These are phyloP conservation scores for Lagenidium giganteum DNA, from an alignment of 352 stramenopile genomes.

Conservation along the genomic window DNA sequence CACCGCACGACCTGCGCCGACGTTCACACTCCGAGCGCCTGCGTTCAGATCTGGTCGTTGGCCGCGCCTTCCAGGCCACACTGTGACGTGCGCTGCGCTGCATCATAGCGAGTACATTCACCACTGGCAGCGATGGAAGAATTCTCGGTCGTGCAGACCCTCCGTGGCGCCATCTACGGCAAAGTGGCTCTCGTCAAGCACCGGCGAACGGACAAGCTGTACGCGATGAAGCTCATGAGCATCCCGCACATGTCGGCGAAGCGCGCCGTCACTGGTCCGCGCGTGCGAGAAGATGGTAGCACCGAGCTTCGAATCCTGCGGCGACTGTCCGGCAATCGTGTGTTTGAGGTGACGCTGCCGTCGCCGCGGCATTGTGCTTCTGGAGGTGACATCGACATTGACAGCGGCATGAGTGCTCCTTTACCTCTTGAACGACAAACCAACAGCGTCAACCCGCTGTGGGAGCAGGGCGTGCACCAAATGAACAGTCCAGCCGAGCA, in stretches of 20 bases:
- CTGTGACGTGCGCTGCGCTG: too few species aligned
- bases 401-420: constrained; percentile 20
- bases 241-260: constrained; percentile 39
- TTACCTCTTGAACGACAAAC: too few species aligned
- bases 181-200: constrained; percentile 38
- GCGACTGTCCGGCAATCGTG: constrained; percentile 23
- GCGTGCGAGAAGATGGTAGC: constrained; percentile 39
- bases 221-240: constrained; percentile 68
- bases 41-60: too few species aligned
- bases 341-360: constrained; percentile 11
- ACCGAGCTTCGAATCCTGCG: constrained; percentile 38
- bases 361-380: neutral
- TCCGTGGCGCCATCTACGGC: constrained; percentile 52
- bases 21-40: too few species aligned
- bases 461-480: constrained; percentile 9
- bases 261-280: constrained; percentile 30
- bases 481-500: constrained; percentile 4
- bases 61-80: too few species aligned
- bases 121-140: constrained; percentile 60
- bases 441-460: constrained; percentile 24
- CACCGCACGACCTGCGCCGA: too few species aligned
- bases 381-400: neutral
- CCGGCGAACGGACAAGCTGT: constrained; percentile 21
- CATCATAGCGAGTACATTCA: too few species aligned
- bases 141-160: constrained; percentile 29